Evolutionary conservation across 177 flowering plant species (phyloP), one percentile per base, ranked within the genome.

Genomic region (Telopea speciosissima): DNA sequence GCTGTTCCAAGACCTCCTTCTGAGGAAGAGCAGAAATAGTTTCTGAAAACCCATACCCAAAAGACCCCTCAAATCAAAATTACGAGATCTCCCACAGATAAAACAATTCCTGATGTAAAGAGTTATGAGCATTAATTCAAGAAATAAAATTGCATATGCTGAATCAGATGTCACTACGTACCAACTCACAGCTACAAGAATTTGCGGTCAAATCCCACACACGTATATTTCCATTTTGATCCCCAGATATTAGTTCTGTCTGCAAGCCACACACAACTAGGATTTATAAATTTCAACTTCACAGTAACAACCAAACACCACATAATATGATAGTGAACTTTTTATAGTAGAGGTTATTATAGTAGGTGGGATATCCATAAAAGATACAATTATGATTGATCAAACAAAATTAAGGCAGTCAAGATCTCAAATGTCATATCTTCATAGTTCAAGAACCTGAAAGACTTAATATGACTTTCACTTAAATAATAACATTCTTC

Each of bases 101-200:
- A 36, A 36, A 36, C 40, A 36, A 4, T 36, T 36, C 40, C 8
- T 36, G 40, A 36, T 8, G 6, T 8, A 36, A 36, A 36, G 9
- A 36, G 40, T 36, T 36, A 36, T 36, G 40, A 36, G 40, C 40
- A 3, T 5, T 36, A 36, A 36, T 17, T 11, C 54, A 13, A 49
- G 5, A 44, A 44, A 44, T 44, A 44, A 44, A 44, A 44, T 9
- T 13, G 11, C 49, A 44, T 2, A 44, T 44, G 49, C 11, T 9
- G 14, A 49, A 13, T 49, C 54, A 49, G 14, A 49, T 49, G 40
- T 61, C 23, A 75, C 19, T 10, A 69, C 81, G 33, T 91, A 96
- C 99, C 96, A 96, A 79, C 77, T 96, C 99, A 81, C 97, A 96
- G 84, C 99, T 96, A 81, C 99, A 96, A 58, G 98, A 93, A 82